These are phyloP conservation scores for Psilocybe sp. DNA, from an alignment of 768 basidiomycete genomes.

Conservation along the genomic window DNA sequence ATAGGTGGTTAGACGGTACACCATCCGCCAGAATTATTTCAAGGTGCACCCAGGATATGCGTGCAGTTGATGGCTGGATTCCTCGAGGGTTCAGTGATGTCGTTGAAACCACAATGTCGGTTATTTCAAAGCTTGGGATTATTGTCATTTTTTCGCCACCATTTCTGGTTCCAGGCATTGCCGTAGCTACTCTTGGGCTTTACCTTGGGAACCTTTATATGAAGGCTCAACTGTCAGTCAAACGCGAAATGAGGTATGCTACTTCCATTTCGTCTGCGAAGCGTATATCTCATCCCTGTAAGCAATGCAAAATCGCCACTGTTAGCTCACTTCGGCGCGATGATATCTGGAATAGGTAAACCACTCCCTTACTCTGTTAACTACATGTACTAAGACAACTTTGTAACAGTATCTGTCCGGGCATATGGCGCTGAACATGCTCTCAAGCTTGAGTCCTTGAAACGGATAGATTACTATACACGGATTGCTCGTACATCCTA, in stretches of 20 bases:
- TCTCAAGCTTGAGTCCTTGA: slow-evolving; percentile 40
- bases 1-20: slow-evolving; percentile 28
- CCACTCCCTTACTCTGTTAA: background rate
- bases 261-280: background rate
- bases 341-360: slow-evolving; percentile 52
- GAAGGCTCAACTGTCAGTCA: slow-evolving; percentile 40
- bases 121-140: slow-evolving; percentile 38
- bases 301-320: slow-evolving; percentile 16
- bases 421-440: slow-evolving; percentile 57
- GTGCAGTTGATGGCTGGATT: slow-evolving; percentile 43
- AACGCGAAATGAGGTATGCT: slow-evolving; percentile 32
- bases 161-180: slow-evolving; percentile 38
- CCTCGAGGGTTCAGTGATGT: slow-evolving; percentile 25
- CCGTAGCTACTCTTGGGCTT: slow-evolving; percentile 38
- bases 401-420: slow-evolving; percentile 44
- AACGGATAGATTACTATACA: slow-evolving; percentile 51
- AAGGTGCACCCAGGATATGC: slow-evolving; percentile 23
- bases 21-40: slow-evolving; percentile 13
- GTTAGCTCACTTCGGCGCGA: slow-evolving; percentile 17
- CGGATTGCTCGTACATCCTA: slow-evolving; percentile 43
- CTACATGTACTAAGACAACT: background rate
- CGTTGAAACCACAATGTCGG: slow-evolving; percentile 23
- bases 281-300: background rate
- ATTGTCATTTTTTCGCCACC: slow-evolving; percentile 39
- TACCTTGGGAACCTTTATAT: slow-evolving; percentile 41